Conservation (phyloP, 108 stramenopile species). For the Fragilariopsis cylindrus region DNA sequence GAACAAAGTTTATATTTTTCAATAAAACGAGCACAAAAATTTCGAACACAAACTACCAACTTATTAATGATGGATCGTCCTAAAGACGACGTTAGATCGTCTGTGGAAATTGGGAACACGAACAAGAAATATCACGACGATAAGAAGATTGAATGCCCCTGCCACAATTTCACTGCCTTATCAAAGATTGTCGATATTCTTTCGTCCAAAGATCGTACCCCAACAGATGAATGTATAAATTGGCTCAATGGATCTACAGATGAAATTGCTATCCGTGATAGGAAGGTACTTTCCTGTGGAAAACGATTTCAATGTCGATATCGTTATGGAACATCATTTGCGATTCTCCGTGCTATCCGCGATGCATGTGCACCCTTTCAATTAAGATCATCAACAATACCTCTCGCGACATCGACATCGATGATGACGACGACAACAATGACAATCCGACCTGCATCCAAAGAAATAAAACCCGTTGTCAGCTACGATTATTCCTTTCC, state of each 20-base stretch:
- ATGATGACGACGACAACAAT: not conserved
- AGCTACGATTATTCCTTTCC: conserved; percentile 56
- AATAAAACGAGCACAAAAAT: too few relatives aligned
- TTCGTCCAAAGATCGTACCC: conserved; percentile 15
- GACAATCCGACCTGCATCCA: not conserved
- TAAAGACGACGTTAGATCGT: too few relatives aligned
- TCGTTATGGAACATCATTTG: conserved; percentile 55
- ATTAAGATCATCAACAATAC: conserved; percentile 19
- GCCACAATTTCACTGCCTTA: conserved; percentile 31
- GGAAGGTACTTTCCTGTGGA: conserved; percentile 32
- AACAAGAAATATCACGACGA: not conserved
- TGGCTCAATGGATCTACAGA: conserved; percentile 37
- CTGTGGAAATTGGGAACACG: too few relatives aligned
- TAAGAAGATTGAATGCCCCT: conserved; percentile 33
- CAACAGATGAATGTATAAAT: conserved; percentile 13
- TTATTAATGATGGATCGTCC: too few relatives aligned
- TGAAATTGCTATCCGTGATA: conserved; percentile 12
- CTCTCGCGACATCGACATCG: not conserved
- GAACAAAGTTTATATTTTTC: too few relatives aligned
- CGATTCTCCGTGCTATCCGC: conserved; percentile 72
- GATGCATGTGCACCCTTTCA: conserved; percentile 72
- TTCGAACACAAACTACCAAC: too few relatives aligned
- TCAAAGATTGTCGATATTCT: conserved; percentile 32
- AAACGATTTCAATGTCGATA: conserved; percentile 37
- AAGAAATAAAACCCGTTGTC: not conserved